Conservation (phyloP, 257 asterid genomes). For the Solanum tacnaense region DNA sequence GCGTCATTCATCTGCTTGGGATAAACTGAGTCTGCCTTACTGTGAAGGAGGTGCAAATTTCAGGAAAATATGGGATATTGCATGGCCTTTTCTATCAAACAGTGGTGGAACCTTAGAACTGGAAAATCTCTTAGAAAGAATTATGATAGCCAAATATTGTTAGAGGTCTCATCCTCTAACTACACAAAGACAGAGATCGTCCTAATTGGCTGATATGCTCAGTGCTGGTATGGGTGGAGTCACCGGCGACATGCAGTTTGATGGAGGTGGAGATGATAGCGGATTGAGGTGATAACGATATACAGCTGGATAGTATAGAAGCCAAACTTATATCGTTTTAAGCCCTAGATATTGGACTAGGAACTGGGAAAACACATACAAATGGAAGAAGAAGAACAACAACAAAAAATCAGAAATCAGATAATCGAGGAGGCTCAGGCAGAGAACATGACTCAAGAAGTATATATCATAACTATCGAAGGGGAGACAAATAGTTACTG, state of each 20-base stretch:
- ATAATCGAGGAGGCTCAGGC: background rate
- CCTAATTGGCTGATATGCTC: background rate
- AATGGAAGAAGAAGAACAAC: background rate
- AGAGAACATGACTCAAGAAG: background rate
- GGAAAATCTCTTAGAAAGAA: background rate
- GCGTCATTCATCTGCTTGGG: background rate
- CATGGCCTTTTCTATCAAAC: background rate
- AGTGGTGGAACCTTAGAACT: background rate
- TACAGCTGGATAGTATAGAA: background rate
- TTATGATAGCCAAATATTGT: background rate
- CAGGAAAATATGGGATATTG: background rate
- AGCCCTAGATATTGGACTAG: background rate
- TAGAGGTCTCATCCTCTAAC: background rate
- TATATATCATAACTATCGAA: background rate
- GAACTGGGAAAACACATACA: background rate
- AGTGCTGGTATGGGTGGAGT: background rate
- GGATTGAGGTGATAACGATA: background rate
- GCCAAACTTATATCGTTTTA: background rate
- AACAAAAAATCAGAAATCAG: background rate
- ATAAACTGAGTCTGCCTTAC: background rate
- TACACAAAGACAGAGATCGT: background rate
- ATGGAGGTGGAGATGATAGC: background rate
- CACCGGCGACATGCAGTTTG: background rate
- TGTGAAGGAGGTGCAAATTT: background rate
- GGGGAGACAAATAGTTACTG: background rate